phyloP scores from a whole-genome alignment of 2,329 filamentous ascomycete genomes.

The Sarocladium strictum region DNA sequence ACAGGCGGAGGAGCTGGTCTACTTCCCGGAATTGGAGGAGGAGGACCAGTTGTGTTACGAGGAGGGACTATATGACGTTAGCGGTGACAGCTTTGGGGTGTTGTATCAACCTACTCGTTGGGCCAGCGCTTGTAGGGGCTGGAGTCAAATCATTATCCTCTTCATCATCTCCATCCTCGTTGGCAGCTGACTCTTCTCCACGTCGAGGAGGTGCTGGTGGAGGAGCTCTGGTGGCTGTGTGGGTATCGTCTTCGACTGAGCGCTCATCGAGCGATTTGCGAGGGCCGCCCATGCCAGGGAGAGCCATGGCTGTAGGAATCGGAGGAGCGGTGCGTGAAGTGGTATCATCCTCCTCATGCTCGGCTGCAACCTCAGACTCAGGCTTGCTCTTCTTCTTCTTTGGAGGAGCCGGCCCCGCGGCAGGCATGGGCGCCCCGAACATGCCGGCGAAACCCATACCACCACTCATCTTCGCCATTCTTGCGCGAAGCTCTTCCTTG shows the following conservation, averaged over 20 bases:
- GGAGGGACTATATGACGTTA: slow-evolving; percentile 25
- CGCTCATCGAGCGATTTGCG: slow-evolving; percentile 35
- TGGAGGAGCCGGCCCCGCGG: slow-evolving; percentile 44
- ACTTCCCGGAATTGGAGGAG: slow-evolving; percentile 43
- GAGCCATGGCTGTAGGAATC: slow-evolving; percentile 53
- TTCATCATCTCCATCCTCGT: slow-evolving; percentile 22
- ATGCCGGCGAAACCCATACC: slow-evolving; percentile 96
- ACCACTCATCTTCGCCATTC: slow-evolving; percentile 98
- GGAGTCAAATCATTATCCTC: slow-evolving; percentile 30
- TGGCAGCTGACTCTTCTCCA: background rate
- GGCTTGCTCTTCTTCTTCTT: slow-evolving; percentile 53
- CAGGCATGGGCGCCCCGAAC: slow-evolving; percentile 70
- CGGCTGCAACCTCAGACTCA: slow-evolving; percentile 35
- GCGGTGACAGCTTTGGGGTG: no score
- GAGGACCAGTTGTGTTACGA: slow-evolving; percentile 28
- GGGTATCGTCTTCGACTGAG: slow-evolving; percentile 24
- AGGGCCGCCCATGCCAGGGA: slow-evolving; percentile 67
- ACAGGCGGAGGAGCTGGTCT: slow-evolving; percentile 52
- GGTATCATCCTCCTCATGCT: slow-evolving; percentile 37
- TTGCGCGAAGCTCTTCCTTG: slow-evolving; percentile 80
- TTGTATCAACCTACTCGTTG: slow-evolving; percentile 16
- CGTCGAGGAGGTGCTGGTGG: slow-evolving; percentile 23
- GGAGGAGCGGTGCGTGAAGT: slow-evolving; percentile 43
- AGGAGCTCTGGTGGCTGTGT: slow-evolving; percentile 17
- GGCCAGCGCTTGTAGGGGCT: slow-evolving; percentile 10